A percentile compares a stretch with the other conserved stretches of the same genome.
phyloP scores from a whole-genome alignment of 129 eudicot genomes.

The Flaveria linearis region DNA sequence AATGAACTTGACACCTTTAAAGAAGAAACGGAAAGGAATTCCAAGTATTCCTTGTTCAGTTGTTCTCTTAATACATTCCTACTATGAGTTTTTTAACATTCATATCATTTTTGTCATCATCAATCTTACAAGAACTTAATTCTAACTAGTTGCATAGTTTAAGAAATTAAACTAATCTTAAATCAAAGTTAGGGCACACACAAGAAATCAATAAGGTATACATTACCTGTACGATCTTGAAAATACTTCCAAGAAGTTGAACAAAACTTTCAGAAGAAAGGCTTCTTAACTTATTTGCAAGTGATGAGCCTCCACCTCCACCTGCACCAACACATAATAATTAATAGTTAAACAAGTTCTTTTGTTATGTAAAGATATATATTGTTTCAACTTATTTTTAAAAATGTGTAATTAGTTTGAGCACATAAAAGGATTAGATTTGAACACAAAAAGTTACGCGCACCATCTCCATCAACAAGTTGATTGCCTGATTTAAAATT shows the following conservation, averaged over 20 bases:
- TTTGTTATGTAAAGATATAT: neutral
- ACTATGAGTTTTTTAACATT: neutral
- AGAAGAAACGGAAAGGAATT: neutral
- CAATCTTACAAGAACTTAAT: slow-evolving; percentile 9
- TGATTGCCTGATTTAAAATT: slow-evolving; percentile 66
- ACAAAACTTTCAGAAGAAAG: slow-evolving; percentile 87
- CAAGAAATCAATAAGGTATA: slow-evolving; percentile 42
- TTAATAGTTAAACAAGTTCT: slow-evolving; percentile 19
- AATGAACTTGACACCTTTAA: neutral
- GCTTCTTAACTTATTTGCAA: slow-evolving; percentile 82
- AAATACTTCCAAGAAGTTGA: slow-evolving; percentile 74
- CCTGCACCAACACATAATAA: slow-evolving; percentile 51
- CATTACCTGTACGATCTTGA: slow-evolving; percentile 93
- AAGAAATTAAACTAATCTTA: neutral
- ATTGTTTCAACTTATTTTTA: slow-evolving; percentile 6
- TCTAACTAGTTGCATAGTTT: slow-evolving; percentile 17
- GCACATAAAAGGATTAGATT: neutral
- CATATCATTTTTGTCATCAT: slow-evolving; percentile 4
- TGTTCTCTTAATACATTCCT: slow-evolving; percentile 13
- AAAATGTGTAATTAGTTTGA: neutral
- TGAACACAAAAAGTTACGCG: slow-evolving; percentile 19
- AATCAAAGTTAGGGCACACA: slow-evolving; percentile 16
- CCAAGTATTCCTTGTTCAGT: neutral
- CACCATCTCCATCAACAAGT: slow-evolving; percentile 79
- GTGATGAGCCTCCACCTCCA: slow-evolving; percentile 72